Evolutionary conservation across 768 basidiomycete species (phyloP).

Genomic region (Antrodiella citrinella): DNA sequence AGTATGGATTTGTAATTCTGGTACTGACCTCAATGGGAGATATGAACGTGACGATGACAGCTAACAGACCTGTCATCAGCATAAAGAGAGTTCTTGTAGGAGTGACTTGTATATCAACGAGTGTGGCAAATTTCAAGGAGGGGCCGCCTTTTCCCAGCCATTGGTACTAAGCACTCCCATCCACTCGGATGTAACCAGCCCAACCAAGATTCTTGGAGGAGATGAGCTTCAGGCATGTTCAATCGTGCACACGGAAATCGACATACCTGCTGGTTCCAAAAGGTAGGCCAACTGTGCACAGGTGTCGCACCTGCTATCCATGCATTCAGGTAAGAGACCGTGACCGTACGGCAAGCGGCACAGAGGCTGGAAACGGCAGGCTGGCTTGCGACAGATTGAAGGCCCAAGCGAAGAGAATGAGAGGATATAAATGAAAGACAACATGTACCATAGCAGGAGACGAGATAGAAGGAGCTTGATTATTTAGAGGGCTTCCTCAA

Average conservation of each 20-base stretch:
- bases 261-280: neutral
- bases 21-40: constrained; percentile 31
- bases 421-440: too few species aligned
- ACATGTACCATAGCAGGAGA: too few species aligned
- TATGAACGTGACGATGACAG: constrained; percentile 29
- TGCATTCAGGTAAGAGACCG: neutral
- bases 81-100: constrained; percentile 27
- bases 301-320: neutral
- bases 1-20: too few species aligned
- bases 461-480: too few species aligned
- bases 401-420: too few species aligned
- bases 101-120: constrained; percentile 22
- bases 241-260: neutral
- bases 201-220: constrained; percentile 5
- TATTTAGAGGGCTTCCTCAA: too few species aligned
- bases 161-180: constrained; percentile 10
- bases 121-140: constrained; percentile 5
- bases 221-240: neutral
- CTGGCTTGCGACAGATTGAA: too few species aligned
- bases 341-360: too few species aligned
- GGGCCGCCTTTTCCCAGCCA: constrained; percentile 8
- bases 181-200: constrained; percentile 7
- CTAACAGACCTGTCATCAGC: constrained; percentile 27
- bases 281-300: neutral
- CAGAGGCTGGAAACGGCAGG: too few species aligned